Base-by-base conservation (phyloP, 1,139 yeast species). In the Suhomyces choctaworum region DNA sequence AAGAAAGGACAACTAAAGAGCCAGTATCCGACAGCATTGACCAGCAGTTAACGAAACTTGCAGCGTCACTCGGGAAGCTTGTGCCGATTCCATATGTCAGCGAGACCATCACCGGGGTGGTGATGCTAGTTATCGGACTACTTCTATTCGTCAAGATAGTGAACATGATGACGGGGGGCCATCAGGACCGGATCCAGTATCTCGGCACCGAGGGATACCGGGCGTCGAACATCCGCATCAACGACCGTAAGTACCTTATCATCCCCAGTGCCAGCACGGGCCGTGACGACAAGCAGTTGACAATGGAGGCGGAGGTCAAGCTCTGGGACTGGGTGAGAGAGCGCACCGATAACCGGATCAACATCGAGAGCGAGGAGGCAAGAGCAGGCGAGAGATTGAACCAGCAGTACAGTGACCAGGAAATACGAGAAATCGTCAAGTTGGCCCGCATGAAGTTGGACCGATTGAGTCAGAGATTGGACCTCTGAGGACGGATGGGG, bases 261-360 rank as follows among this genome's bases (percentile, higher is more conserved):
- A 57, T 76, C 21, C 81, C 82, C 2, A 61, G 70, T 8, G 54
- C 69, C 29, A 73, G 70, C 6, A 56, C 74, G 12, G 60, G 60
- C 15, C 54, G 74, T 36, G 58, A 62, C 33, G 62, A 65, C 40
- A 56, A 55, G 10, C 48, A 56, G 27, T 45, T 58, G 34, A 51
- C 60, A 34, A 48, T 68, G 43, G 67, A 72, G 37, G 76, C 80
- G 40, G 95, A 88, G 57, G 71, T 73, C 25, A 73, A 75, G 26
- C 58, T 89, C 38, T 89, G 96, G 96, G 73, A 78, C 33, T 89
- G 96, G 96, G 72, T 88, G 28, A 77, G 79, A 37, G 75, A 74
- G 29, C 70, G 85, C 34, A 71, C 71, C 32, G 60, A 54, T 5
- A 50, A 56, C 22, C 45, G 50, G 24, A 34, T 58, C n/a, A 41